phyloP scores from a whole-genome alignment of 2,329 filamentous ascomycete genomes.

The Botrytis galanthina region DNA sequence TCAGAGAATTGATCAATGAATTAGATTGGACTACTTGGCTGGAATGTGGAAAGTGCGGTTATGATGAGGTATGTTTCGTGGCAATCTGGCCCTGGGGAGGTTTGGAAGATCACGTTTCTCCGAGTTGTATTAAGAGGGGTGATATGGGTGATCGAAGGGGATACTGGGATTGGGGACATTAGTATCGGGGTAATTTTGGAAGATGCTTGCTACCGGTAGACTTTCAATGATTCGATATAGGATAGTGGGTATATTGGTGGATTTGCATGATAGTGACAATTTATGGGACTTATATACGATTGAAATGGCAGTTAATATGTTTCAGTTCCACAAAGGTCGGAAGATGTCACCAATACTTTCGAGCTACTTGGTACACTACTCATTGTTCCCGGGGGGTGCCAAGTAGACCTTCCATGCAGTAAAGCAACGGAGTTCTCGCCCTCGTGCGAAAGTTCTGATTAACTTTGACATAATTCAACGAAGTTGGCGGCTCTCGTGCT shows the following conservation, averaged over 20 bases:
- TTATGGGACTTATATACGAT: neutral
- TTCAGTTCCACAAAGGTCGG: neutral
- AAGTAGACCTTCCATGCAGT: neutral
- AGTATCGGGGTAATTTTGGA: neutral
- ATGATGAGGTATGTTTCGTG: constrained; percentile 56
- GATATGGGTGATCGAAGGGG: neutral
- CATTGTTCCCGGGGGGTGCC: neutral
- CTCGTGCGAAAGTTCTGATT: neutral
- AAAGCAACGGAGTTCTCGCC: neutral
- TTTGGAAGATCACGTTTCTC: constrained; percentile 51
- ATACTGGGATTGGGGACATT: constrained; percentile 17
- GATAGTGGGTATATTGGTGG: neutral
- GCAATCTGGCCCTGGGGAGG: constrained; percentile 62
- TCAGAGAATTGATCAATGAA: constrained; percentile 13
- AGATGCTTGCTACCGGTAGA: neutral
- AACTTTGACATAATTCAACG: neutral
- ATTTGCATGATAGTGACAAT: neutral
- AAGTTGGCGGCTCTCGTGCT: neutral
- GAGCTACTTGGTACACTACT: neutral
- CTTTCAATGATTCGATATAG: neutral
- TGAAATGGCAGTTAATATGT: too few relatives aligned
- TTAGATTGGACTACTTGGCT: constrained; percentile 57
- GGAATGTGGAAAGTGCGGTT: constrained; percentile 50
- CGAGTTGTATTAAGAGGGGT: constrained; percentile 42
- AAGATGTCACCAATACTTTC: neutral